Base-by-base conservation (phyloP, 2,329 filamentous ascomycete species). In the Uncinocarpus reesii region DNA sequence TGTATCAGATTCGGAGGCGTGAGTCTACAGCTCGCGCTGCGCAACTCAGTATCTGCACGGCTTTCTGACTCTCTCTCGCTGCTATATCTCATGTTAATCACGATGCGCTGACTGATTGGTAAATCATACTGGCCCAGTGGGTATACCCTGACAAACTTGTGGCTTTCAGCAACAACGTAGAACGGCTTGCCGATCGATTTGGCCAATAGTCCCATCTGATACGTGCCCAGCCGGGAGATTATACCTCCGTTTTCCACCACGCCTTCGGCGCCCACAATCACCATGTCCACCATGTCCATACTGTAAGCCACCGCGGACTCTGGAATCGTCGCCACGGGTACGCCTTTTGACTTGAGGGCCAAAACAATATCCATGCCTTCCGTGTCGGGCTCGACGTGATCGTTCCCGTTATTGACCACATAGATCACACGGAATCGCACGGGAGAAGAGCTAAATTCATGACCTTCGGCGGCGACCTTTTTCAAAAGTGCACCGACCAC, bases 201-300 rank as follows among this genome's bases (percentile, higher is more conserved):
- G 4, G 89, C 88, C 45, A 95, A 71, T 56, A 87, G 72, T 1
- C 86, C 89, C 57, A 96, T 83, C 70, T 95, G 88, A 57, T 86
- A 90, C 3, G 80, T 83, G 21, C 90, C 90, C 68, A 96, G 78
- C 42, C 89, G 75, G 20, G 85, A 90, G 56, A 98, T 86, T 57
- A 96, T 84, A 31, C 90, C 90, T 42, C 92, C 92, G 62, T 95
- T 94, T 61, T 94, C 86, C 16, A 93, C 86, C 13, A 96, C 87
- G 34, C 88, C 89, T 65, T 96, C 90, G 1, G 79, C 69, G 37
- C 79, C 79, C 1, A 81, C 77, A 54, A 82, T 79, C 15, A 80
- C 74, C 62, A 78, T 77, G 45, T 87, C 79, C 11, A 92, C 82
- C 62, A 79, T 80, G 13, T 78, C 75, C 65, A 96, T 78, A 35